Evolutionary conservation across 495 filamentous ascomycete genomes (phyloP).

Genomic region (Aspergillus affinis): DNA sequence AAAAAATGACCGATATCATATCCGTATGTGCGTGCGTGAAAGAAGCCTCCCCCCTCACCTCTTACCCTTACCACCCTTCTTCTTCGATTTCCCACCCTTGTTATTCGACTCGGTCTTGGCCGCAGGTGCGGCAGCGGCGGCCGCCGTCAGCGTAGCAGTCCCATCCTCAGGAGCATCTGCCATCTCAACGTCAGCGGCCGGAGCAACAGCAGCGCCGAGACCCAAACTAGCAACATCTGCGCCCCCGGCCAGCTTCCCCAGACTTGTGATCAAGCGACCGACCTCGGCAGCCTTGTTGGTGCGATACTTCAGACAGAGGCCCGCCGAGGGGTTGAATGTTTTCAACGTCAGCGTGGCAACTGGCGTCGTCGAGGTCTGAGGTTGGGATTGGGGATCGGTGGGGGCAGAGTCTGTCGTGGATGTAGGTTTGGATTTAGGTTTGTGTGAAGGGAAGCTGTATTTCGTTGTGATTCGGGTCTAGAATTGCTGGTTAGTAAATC

Average conservation of each 20-base stretch:
- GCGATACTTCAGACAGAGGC: constrained; percentile 82
- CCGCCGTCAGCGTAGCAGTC: constrained; percentile 12
- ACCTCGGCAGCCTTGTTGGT: constrained; percentile 93
- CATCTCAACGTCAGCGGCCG: constrained; percentile 40
- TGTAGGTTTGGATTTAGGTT: constrained; percentile 22
- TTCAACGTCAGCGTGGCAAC: constrained; percentile 77
- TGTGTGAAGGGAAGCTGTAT: constrained; percentile 65
- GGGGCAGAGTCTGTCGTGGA: constrained; percentile 23
- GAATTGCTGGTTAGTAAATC: too few species aligned
- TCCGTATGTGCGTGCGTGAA: constrained; percentile 17
- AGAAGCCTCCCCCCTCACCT: constrained; percentile 21
- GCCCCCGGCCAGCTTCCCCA: constrained; percentile 64
- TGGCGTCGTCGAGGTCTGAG: constrained; percentile 27
- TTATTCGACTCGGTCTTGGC: constrained; percentile 22
- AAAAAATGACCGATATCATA: background rate
- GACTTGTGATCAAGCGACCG: constrained; percentile 67
- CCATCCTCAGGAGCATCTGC: constrained; percentile 30
- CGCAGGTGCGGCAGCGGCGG: constrained; percentile 2
- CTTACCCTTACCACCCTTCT: constrained; percentile 34
- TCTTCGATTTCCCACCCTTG: constrained; percentile 29
- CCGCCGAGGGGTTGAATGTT: constrained; percentile 82
- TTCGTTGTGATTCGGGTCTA: constrained; percentile 83
- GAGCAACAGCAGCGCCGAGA: constrained; percentile 26
- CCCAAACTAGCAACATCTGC: constrained; percentile 62
- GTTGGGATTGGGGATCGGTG: constrained; percentile 18